Evolutionary conservation across 768 basidiomycete species (phyloP).

Genomic region (Leccinum longicurvipes): DNA sequence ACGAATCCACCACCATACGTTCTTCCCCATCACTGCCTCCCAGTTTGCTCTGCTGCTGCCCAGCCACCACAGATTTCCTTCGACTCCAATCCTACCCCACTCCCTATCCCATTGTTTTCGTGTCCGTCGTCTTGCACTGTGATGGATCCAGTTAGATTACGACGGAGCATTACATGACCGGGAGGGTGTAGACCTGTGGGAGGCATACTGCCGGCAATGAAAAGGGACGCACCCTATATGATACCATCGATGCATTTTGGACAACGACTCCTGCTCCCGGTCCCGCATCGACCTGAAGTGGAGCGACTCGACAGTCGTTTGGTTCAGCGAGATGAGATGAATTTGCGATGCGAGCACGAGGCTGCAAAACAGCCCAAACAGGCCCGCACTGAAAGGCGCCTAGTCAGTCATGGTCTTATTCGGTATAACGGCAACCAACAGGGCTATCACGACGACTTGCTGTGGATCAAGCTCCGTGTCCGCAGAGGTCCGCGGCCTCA

Average conservation of each 20-base stretch:
- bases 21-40: conserved; percentile 79
- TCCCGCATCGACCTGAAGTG: conserved; percentile 56
- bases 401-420: conserved; percentile 7
- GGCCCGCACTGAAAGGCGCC: conserved; percentile 46
- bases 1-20: conserved; percentile 75
- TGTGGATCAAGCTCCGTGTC: conserved; percentile 53
- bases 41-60: conserved; percentile 63
- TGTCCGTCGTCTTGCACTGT: conserved; percentile 49
- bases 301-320: conserved; percentile 83
- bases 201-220: too few relatives aligned
- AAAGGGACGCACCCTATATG: conserved; percentile 46
- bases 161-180: not conserved
- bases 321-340: conserved; percentile 55
- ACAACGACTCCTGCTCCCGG: conserved; percentile 53
- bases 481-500: conserved; percentile 27
- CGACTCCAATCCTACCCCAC: conserved; percentile 72
- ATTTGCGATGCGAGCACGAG: conserved; percentile 58
- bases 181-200: too few relatives aligned
- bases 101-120: conserved; percentile 65
- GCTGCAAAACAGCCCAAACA: conserved; percentile 71
- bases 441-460: conserved; percentile 64
- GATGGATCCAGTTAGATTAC: not conserved
- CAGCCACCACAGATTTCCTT: conserved; percentile 87
- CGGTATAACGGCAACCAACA: conserved; percentile 48
- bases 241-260: conserved; percentile 51